Percentiles rank a stretch among this genome's conserved stretches.
Evolutionary conservation across 495 filamentous ascomycete genomes (phyloP).

Genomic region (Hypoxylon cercidicola): DNA sequence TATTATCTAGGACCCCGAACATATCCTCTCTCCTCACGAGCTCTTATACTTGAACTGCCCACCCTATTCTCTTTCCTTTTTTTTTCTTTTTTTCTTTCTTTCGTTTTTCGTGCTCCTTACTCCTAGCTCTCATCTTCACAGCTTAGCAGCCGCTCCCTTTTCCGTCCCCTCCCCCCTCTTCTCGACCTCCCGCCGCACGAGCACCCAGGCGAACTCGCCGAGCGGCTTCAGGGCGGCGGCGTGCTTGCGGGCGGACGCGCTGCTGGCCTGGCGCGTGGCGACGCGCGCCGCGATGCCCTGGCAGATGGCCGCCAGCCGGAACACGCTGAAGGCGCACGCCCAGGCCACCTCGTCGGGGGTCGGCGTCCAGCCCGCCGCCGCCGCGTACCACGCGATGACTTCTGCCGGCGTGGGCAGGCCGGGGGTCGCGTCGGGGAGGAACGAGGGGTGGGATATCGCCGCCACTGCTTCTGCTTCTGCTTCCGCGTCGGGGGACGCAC

Average conservation of each 20-base stretch:
- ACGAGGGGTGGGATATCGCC: conserved; percentile 56
- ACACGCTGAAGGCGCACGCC: conserved; percentile 70
- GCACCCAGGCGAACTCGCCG: conserved; percentile 79
- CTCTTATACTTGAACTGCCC: too few species aligned
- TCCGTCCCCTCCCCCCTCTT: too few species aligned
- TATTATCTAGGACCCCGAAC: too few species aligned
- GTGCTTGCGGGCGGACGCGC: conserved; percentile 79
- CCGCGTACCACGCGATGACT: conserved; percentile 79
- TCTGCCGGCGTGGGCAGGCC: conserved; percentile 81
- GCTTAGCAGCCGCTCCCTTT: too few species aligned
- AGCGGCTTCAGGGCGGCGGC: conserved; percentile 70
- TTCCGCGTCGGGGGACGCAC: too few species aligned
- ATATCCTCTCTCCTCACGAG: too few species aligned
- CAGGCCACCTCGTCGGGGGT: conserved; percentile 72
- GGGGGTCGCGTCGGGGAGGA: conserved; percentile 68
- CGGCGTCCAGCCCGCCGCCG: conserved; percentile 75
- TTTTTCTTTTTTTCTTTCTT: too few species aligned
- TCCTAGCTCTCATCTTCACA: too few species aligned
- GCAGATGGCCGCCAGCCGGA: conserved; percentile 79
- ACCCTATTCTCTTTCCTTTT: too few species aligned
- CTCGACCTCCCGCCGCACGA: conserved; percentile 58
- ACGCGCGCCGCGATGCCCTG: conserved; percentile 92
- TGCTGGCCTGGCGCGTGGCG: conserved; percentile 89
- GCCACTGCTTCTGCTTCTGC: conserved; percentile 33
- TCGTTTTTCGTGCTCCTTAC: too few species aligned